Base-by-base conservation (phyloP, 345 rosid species). In the Garcia nutans region DNA sequence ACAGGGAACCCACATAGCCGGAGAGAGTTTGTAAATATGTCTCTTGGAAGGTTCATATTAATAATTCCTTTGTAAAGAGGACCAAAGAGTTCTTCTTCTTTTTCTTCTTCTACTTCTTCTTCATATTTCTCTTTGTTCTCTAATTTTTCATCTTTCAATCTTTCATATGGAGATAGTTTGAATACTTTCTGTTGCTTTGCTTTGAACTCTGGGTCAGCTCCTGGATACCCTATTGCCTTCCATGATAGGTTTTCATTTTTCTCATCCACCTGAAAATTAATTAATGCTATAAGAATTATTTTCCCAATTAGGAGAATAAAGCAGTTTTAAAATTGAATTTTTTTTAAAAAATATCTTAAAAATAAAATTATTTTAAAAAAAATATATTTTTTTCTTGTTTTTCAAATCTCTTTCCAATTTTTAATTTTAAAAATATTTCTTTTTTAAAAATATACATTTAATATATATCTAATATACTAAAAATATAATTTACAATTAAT, bases 151-250 rank as follows among this genome's bases (percentile, higher is more conserved):
- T 33, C 37, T 33, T 33, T 33, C 37, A 33, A 33, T 33, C 37
- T 33, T 33, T 1, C 1, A 33, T 33, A 33, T 33, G 37, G 3
- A n/a, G 60, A 24, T 45, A 28, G 57, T 57, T 44, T 71, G 24
- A 71, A 23, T 78, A 67, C 74, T 20, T 64, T 79, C 42, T 33
- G 65, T 45, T 50, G 73, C 67, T 76, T 74, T 42, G 44, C 33
- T 16, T 78, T 63, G 73, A 83, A 79, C 49, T 78, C 80, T n/a
- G 91, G 88, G 58, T 90, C 92, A 5, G 93, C 92, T 70, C 93
- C 93, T 20, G 79, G 77, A 70, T 92, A 92, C 33, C 90, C 93
- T 57, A 92, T 93, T 64, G 94, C 97, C 71, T 85, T 82, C 98
- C 97, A 93, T 17, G 93, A 73, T 70, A 77, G 17, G 77, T 92